Base-by-base conservation (phyloP, 148 eudicot species). In the Fagopyrum tataricum region DNA sequence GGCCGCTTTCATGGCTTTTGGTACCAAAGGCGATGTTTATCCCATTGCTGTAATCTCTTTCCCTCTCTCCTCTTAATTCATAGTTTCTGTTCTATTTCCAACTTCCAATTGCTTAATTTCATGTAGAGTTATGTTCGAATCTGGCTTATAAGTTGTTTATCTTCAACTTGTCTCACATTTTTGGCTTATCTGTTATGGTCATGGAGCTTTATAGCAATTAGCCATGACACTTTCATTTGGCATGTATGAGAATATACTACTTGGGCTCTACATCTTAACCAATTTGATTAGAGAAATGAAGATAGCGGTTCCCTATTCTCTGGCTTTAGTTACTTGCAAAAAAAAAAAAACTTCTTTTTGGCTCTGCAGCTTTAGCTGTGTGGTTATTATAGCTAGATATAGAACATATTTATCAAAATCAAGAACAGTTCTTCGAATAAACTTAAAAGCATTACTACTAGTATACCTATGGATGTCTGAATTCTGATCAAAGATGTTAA, bases 1-100 rank as follows among this genome's bases (percentile, higher is more conserved):
- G 24, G 96, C 97, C 62, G 84, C 74, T n/a, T 90, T 92, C 81
- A 92, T 92, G 97, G 96, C 91, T 73, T 95, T 95, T 72, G 99
- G 99, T 76, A 95, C 99, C 67, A 90, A 92, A 75, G 97, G 97
- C 77, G 99, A 92, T 71, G 88, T 90, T 70, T 79, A 88, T 52
- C 99, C 99, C 18, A 81, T 95, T 21, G 91, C 96, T 61, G 96
- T 86, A 88, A 79, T 73, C 72, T 40, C 64, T 20, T 20, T 20
- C 64, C 23, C 64, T 23, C 64, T 23, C 24, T 69, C 52, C 44
- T 43, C 6, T 17, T 1, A 68, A 43, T 68, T 68, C 71, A 0
- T 68, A 40, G 13, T 17, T 68, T 68, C 15, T 17, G 71, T 21
- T 68, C 37, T 5, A 26, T 59, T 59, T 23, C 67, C 24, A 15